Percentiles rank a stretch among this genome's conserved stretches.
These are phyloP conservation scores for Coemansia sp. DNA, from an alignment of 192 early-diverging fungal genomes.

Conservation along the genomic window DNA sequence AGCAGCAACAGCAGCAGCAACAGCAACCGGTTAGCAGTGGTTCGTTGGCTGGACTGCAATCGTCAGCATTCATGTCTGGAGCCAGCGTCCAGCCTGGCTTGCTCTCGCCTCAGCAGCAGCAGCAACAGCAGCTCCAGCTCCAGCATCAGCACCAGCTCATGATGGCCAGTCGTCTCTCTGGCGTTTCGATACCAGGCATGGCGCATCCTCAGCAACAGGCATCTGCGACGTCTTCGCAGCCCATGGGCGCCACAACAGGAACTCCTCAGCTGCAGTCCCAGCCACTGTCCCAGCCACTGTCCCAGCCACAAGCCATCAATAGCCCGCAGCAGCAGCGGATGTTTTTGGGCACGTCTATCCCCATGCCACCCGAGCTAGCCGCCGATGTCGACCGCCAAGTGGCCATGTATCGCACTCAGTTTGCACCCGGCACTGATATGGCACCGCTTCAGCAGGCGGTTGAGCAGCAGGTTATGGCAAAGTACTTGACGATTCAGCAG, in stretches of 20 bases:
- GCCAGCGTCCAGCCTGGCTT: slow-evolving; percentile 3
- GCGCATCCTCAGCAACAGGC: slow-evolving; percentile 8
- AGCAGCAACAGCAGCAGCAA: slow-evolving; percentile 24
- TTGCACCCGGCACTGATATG: slow-evolving; percentile 8
- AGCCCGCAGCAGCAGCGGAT: slow-evolving; percentile 26
- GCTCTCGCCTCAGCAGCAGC: slow-evolving; percentile 19
- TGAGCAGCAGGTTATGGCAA: slow-evolving; percentile 20
- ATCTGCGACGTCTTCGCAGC: slow-evolving; percentile 1
- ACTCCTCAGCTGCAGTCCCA: slow-evolving; percentile 8
- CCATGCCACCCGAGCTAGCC: slow-evolving; percentile 26
- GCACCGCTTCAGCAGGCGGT: slow-evolving; percentile 6
- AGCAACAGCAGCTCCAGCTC: slow-evolving; percentile 23
- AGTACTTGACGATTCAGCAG: slow-evolving; percentile 18
- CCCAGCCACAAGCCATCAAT: neutral
- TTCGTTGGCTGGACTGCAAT: slow-evolving; percentile 13
- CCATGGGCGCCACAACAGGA: slow-evolving; percentile 13
- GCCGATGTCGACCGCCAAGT: slow-evolving; percentile 33
- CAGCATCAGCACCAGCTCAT: slow-evolving; percentile 20
- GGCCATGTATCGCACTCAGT: slow-evolving; percentile 12
- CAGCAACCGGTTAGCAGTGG: neutral
- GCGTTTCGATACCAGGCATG: neutral
- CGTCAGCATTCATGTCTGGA: slow-evolving; percentile 21
- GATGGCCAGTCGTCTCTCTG: slow-evolving; percentile 1
- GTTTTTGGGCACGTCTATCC: slow-evolving; percentile 22
- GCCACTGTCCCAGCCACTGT: neutral